Conservation (phyloP, 1,284 basidiomycete genomes). For the Xanthoconium separans region DNA sequence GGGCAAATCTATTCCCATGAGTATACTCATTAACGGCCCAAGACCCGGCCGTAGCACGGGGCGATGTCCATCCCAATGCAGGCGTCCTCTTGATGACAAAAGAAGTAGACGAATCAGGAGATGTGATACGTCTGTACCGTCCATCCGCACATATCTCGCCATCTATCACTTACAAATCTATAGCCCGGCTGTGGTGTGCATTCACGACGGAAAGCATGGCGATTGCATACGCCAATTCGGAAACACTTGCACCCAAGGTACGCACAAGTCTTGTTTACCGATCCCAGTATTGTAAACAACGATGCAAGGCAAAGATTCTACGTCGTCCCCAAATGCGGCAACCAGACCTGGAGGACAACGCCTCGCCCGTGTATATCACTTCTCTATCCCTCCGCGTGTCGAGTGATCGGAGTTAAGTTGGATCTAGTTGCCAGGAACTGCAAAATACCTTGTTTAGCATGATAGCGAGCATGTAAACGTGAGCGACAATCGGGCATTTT, state of each 20-base stretch:
- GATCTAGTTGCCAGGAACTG: not conserved
- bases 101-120: constrained; percentile 36
- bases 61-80: constrained; percentile 33
- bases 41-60: constrained; percentile 30
- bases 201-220: constrained; percentile 84
- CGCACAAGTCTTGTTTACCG: not conserved
- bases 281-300: constrained; percentile 17
- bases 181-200: constrained; percentile 73
- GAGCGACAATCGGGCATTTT: not conserved
- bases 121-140: constrained; percentile 21
- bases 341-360: constrained; percentile 14
- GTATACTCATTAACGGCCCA: not conserved
- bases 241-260: constrained; percentile 55
- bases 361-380: constrained; percentile 51
- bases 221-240: constrained; percentile 60
- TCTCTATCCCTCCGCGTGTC: constrained; percentile 41
- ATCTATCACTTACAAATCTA: not conserved
- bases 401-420: not conserved
- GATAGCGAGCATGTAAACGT: not conserved
- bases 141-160: not conserved
- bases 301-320: constrained; percentile 42
- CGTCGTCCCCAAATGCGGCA: constrained; percentile 40
- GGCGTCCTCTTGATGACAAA: constrained; percentile 51
- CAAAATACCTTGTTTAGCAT: not conserved
- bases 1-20: not conserved